Evolutionary conservation across 331 rosid species (phyloP).

Genomic region (Prunus yedoensis): DNA sequence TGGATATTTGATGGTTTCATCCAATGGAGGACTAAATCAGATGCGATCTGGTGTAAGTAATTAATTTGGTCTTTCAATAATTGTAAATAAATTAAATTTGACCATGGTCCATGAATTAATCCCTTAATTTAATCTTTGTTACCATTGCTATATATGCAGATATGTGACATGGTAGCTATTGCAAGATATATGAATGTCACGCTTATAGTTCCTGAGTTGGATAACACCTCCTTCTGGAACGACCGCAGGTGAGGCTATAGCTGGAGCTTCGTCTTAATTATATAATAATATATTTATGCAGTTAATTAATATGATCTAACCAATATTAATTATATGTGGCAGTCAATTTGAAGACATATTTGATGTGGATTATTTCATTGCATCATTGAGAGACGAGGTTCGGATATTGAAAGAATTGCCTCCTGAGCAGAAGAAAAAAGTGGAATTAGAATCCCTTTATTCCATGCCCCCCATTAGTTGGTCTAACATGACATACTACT

Average conservation of each 20-base stretch:
- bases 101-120: no score
- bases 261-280: neutral
- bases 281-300: no score
- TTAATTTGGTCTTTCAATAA: neutral
- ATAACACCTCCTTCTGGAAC: slow-evolving; percentile 47
- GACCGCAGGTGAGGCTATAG: slow-evolving; percentile 32
- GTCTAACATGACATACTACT: slow-evolving; percentile 42
- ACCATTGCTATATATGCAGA: slow-evolving; percentile 12
- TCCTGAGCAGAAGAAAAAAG: slow-evolving; percentile 28
- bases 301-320: neutral
- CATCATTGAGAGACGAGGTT: slow-evolving; percentile 43
- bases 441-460: slow-evolving; percentile 27
- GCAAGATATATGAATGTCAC: slow-evolving; percentile 43
- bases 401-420: slow-evolving; percentile 37
- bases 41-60: slow-evolving; percentile 62
- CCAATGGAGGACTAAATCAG: slow-evolving; percentile 77
- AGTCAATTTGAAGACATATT: slow-evolving; percentile 42
- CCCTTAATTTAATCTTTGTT: no score
- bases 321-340: neutral
- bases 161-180: slow-evolving; percentile 49
- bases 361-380: slow-evolving; percentile 37
- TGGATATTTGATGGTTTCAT: slow-evolving; percentile 69
- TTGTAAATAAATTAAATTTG: no score
- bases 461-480: slow-evolving; percentile 48
- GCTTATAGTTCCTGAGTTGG: slow-evolving; percentile 42